Evolutionary conservation across 768 basidiomycete genomes (phyloP).

Genomic region (Panus rudis): DNA sequence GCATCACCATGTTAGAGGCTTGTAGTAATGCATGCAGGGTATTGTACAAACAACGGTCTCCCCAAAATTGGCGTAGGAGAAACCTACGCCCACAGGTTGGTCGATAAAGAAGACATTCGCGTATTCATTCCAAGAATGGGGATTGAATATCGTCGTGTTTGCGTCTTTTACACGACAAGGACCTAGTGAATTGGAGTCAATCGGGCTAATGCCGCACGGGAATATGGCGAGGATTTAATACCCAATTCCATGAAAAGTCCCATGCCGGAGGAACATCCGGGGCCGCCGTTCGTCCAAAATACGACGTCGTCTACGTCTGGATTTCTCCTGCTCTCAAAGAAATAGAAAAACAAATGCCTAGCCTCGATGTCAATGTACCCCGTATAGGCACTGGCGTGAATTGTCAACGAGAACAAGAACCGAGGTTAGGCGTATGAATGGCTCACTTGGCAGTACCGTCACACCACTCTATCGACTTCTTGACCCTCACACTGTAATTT

Average conservation of each 20-base stretch:
- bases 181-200: slow-evolving; percentile 29
- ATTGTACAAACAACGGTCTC: slow-evolving; percentile 39
- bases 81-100: slow-evolving; percentile 27
- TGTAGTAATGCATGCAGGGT: too few species aligned
- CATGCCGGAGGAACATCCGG: slow-evolving; percentile 22
- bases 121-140: slow-evolving; percentile 56
- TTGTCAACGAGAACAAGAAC: not conserved
- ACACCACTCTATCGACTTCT: slow-evolving; percentile 33
- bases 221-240: slow-evolving; percentile 19
- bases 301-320: slow-evolving; percentile 26
- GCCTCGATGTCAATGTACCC: slow-evolving; percentile 56
- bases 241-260: slow-evolving; percentile 45
- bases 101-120: slow-evolving; percentile 45
- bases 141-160: slow-evolving; percentile 43
- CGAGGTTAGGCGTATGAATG: not conserved
- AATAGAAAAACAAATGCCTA: slow-evolving; percentile 40
- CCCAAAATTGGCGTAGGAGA: slow-evolving; percentile 43
- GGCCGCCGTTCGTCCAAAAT: slow-evolving; percentile 32
- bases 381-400: slow-evolving; percentile 2
- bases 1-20: too few species aligned
- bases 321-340: slow-evolving; percentile 38
- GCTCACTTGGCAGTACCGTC: slow-evolving; percentile 28
- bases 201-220: not conserved
- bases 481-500: slow-evolving; percentile 34
- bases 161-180: slow-evolving; percentile 54